Conservation (phyloP, 805 yeast species). For the Wickerhamiella cacticola region DNA sequence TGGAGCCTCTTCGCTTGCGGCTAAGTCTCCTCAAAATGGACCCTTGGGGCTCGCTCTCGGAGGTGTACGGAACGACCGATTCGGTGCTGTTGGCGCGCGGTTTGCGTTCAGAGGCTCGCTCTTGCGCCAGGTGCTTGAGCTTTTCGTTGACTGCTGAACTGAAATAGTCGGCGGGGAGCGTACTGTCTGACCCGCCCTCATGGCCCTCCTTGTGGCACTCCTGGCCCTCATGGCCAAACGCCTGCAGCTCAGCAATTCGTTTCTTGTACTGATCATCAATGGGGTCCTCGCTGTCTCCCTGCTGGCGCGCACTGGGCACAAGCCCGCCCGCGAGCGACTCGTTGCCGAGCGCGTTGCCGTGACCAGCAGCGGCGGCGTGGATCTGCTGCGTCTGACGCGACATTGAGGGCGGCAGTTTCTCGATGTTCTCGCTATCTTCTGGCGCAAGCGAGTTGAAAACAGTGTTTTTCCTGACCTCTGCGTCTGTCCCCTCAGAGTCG, state of each 20-base stretch:
- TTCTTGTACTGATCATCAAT: conserved; percentile 1
- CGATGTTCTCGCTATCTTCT: background rate
- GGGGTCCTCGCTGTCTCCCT: background rate
- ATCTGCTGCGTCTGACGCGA: background rate
- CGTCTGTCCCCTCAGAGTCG: background rate
- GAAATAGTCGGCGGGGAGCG: background rate
- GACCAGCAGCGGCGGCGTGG: background rate
- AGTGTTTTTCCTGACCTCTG: background rate
- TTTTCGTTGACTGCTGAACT: conserved; percentile 2
- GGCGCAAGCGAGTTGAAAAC: background rate
- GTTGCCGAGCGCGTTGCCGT: background rate
- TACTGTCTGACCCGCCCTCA: background rate
- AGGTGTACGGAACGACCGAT: background rate
- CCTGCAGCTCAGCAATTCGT: background rate
- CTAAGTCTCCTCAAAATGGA: background rate
- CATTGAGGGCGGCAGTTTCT: background rate
- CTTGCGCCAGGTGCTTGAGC: conserved; percentile 1
- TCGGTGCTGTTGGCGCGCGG: background rate
- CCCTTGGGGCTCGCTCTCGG: background rate
- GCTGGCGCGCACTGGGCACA: conserved; percentile 1
- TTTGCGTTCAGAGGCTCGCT: background rate
- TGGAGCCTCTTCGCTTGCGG: background rate
- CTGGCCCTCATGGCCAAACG: background rate
- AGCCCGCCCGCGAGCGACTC: conserved; percentile 8
- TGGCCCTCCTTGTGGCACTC: background rate